Base-by-base conservation (phyloP, 495 filamentous ascomycete genomes). In the Monascus purpureus region DNA sequence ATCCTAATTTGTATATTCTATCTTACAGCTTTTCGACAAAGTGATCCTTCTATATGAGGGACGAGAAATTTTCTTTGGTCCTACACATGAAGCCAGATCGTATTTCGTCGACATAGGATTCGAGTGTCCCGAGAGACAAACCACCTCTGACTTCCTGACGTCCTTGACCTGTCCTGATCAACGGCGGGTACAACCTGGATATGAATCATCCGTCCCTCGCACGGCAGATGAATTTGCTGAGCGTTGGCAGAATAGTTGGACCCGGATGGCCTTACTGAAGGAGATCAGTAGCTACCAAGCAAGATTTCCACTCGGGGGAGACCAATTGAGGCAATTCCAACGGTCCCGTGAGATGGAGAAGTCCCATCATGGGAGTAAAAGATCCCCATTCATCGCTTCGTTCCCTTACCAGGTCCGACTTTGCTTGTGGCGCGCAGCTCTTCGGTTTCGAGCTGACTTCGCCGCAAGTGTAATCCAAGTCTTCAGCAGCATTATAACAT, bases 51-150 rank as follows among this genome's bases (percentile, higher is more conserved):
- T 90, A 8, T 86, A 90, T 43, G 81, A 86, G 48, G 82, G 82
- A 15, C 72, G 77, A 18, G 80, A 88, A 45, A 88, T 90, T 38
- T 88, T 75, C 53, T 88, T 86, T 38, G 82, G 82, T 2, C 55
- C 51, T 8, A 68, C 73, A 6, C 42, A 53, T 30, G 61, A 61
- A 18, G 82, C 80, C 5, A 77, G 67, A 43, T 63, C 67, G 25
- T 87, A 75, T 51, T 88, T 88, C 37, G 47, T 70, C 28, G 57
- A 80, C 25, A 72, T 90, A 49, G 82, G 82, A 8, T 90, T 84
- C 46, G 59, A 75, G 8, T 83, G 78, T 39, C 76, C 80, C 1
- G 56, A 67, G 14, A 72, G 82, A 35, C 72, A 80, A 41, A 87
- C 80, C 1, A 80, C 76, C 1, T 75, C 78, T 13, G 82, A 90